Percentiles rank a stretch among this genome's conserved stretches.
These are phyloP conservation scores for Fusarium napiforme DNA, from an alignment of 2,329 filamentous ascomycete genomes.

Conservation along the genomic window DNA sequence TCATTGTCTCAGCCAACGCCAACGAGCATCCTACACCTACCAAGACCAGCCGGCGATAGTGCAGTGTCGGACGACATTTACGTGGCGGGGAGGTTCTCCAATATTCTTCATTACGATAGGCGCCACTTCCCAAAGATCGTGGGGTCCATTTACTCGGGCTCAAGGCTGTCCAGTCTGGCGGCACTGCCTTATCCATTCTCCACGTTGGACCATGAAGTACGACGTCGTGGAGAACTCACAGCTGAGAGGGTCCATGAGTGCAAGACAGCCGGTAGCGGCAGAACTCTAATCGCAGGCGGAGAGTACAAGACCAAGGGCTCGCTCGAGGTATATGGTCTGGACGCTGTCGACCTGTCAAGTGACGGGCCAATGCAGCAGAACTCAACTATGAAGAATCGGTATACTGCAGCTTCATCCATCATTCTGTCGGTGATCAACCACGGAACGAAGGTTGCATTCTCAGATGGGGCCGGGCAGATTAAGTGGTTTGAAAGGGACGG, in stretches of 20 bases:
- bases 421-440: constrained; percentile 84
- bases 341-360: constrained; percentile 43
- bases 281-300: constrained; percentile 83
- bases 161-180: constrained; percentile 77
- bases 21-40: constrained; percentile 83
- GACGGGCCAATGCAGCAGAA: constrained; percentile 50
- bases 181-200: constrained; percentile 76
- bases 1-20: constrained; percentile 83
- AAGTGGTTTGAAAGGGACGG: constrained; percentile 95
- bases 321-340: constrained; percentile 83
- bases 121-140: constrained; percentile 83
- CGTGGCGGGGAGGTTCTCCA: constrained; percentile 88
- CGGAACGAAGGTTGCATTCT: constrained; percentile 82
- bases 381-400: constrained; percentile 78
- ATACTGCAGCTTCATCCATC: constrained; percentile 83
- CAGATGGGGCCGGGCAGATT: constrained; percentile 83
- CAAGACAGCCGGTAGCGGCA: constrained; percentile 64
- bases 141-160: constrained; percentile 85
- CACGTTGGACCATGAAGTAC: constrained; percentile 68
- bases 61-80: constrained; percentile 82
- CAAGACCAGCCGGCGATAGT: constrained; percentile 61
- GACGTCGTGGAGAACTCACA: constrained; percentile 66
- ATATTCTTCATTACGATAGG: constrained; percentile 88
- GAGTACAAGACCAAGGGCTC: constrained; percentile 94
- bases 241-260: constrained; percentile 63